Evolutionary conservation across 768 basidiomycete genomes (phyloP).

Genomic region (Boletus tomentosulus): DNA sequence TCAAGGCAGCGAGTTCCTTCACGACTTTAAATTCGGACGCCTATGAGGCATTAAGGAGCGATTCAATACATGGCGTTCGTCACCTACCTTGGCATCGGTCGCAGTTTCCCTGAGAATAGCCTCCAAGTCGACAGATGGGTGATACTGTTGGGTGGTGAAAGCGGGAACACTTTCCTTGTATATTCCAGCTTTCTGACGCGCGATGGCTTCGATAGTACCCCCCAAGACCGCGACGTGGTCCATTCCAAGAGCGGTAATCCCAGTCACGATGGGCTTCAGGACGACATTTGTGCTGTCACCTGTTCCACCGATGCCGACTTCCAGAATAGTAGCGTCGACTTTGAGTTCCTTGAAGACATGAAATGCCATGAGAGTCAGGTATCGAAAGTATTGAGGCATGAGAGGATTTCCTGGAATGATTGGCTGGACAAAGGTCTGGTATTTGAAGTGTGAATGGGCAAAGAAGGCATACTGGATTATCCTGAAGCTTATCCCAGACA

Average conservation of each 20-base stretch:
- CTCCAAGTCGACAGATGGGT: conserved; percentile 66
- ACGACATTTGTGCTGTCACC: conserved; percentile 97
- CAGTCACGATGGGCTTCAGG: conserved; percentile 84
- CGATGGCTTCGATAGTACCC: conserved; percentile 83
- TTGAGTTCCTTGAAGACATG: conserved; percentile 80
- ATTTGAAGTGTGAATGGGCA: neutral
- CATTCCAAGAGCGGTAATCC: conserved; percentile 85
- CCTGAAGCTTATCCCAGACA: conserved; percentile 85
- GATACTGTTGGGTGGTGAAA: conserved; percentile 73
- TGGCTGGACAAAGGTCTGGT: conserved; percentile 37
- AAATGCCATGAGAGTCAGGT: conserved; percentile 87
- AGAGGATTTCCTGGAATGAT: conserved; percentile 44
- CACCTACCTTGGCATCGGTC: conserved; percentile 55
- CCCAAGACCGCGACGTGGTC: conserved; percentile 90
- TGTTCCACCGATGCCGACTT: conserved; percentile 93
- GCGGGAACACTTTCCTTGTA: conserved; percentile 93
- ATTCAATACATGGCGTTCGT: neutral
- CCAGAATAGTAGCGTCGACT: conserved; percentile 87
- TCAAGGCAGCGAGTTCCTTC: conserved; percentile 46
- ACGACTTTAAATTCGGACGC: conserved; percentile 68
- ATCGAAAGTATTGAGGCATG: conserved; percentile 94
- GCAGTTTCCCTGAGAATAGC: conserved; percentile 66
- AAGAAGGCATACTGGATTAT: conserved; percentile 47
- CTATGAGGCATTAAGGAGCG: conserved; percentile 30
- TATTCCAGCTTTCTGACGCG: conserved; percentile 94